These are phyloP conservation scores for Trematosphaeria pertusa DNA, from an alignment of 2,329 filamentous ascomycete species.

Conservation along the genomic window DNA sequence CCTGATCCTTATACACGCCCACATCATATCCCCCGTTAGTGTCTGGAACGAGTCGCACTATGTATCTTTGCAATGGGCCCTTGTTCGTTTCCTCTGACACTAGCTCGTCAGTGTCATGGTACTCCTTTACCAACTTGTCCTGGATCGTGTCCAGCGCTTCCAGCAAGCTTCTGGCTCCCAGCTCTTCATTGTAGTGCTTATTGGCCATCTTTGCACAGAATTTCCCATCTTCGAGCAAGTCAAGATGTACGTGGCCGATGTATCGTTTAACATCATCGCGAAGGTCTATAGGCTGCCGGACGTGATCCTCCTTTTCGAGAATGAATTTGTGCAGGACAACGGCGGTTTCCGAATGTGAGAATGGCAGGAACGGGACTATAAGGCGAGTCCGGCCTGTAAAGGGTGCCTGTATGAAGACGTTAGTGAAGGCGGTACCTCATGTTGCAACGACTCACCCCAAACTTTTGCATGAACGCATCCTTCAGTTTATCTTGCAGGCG, in stretches of 20 bases:
- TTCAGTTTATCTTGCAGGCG: not conserved
- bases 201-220: not conserved
- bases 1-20: not conserved
- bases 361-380: conserved; percentile 52
- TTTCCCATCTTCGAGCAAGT: not conserved
- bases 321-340: conserved; percentile 54
- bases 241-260: conserved; percentile 3
- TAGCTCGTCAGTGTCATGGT: not conserved
- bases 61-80: not conserved
- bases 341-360: conserved; percentile 48
- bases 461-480: not conserved
- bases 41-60: not conserved
- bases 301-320: conserved; percentile 39
- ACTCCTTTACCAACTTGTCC: not conserved
- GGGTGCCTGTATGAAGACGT: conserved; percentile 1
- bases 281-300: conserved; percentile 25
- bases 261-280: conserved; percentile 1
- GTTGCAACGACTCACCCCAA: not conserved
- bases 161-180: conserved; percentile 1
- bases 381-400: conserved; percentile 1
- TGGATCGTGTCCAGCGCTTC: not conserved
- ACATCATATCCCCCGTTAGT: not conserved
- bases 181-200: not conserved
- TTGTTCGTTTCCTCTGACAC: not conserved
- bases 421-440: too few relatives aligned